Base-by-base conservation (phyloP, 768 basidiomycete genomes). In the Hydnomerulius pinastri region DNA sequence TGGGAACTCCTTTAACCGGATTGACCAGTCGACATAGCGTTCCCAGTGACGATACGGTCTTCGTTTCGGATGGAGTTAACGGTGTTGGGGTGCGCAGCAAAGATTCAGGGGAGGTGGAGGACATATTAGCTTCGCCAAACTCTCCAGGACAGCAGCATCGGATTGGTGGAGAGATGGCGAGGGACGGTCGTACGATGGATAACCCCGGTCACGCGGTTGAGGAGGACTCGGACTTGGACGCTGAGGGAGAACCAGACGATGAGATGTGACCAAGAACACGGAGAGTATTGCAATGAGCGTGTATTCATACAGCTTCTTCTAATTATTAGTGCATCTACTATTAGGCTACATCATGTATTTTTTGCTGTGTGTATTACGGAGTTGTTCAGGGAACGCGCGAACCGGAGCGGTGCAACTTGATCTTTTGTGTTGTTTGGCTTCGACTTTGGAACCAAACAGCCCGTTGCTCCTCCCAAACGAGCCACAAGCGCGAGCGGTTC, bases 21-120 rank as follows among this genome's bases (percentile, higher is more conserved):
- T 56, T 70, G 48, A 74, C 78, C 42, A 79, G 78, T 55, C 72
- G 73, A 51, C 79, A 78, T 59, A 84, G 83, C 54, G 71, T 75
- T 50, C 78, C 79, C 25, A 83, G 78, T 58, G 85, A 85, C 53
- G 80, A 79, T 46, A 83, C 79, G 8, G 71, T 83, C 35, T 72
- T 73, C 39, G 73, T 69, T 13, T 54, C 61, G 11, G 73, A 77
- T 30, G 63, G 55, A 6, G 58, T 59, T 4, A 58, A 61, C 23
- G 62, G 57, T 13, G 58, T 62, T 48, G 46, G 69, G 56, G 52
- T 54, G 61, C 68, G 59, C 55, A 65, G 42, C 62, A 63, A 66
- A 46, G 58, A 57, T 46, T 51, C 46, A 4, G 53, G 50, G 35
- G 63, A 62, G 33, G 55, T 48, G 43, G 60, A 58, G 33, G 55